phyloP scores from a whole-genome alignment of 305 asterid genomes.

The Rubia balearica region DNA sequence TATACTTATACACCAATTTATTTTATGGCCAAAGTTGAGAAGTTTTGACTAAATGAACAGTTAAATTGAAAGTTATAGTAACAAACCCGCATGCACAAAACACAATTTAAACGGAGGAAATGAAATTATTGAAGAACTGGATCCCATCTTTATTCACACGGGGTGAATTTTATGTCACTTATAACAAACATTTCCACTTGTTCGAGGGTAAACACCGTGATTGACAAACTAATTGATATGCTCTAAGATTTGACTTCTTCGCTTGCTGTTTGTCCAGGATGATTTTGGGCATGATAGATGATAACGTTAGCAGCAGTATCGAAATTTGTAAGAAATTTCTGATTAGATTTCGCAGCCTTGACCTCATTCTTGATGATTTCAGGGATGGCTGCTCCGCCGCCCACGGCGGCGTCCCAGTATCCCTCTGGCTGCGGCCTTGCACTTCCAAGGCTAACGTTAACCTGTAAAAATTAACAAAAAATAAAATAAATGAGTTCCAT shows the following conservation, averaged over 20 bases:
- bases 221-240: background rate
- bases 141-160: too few relatives aligned
- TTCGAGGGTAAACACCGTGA: background rate
- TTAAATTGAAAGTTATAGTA: too few relatives aligned
- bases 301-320: constrained; percentile 34
- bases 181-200: background rate
- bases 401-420: constrained; percentile 3
- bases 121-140: too few relatives aligned
- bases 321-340: constrained; percentile 28
- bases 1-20: too few relatives aligned
- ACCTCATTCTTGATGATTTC: background rate
- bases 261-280: background rate
- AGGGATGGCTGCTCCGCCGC: constrained; percentile 11
- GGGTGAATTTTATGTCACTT: too few relatives aligned
- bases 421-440: background rate
- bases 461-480: background rate
- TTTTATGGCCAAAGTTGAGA: too few relatives aligned
- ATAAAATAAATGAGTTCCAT: background rate
- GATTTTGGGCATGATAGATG: constrained; percentile 35
- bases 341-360: background rate
- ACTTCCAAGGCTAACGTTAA: background rate
- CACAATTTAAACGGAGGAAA: too few relatives aligned
- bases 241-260: constrained; percentile 2
- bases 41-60: too few relatives aligned
- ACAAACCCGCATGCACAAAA: too few relatives aligned